Evolutionary conservation across 805 yeast genomes (phyloP).

Genomic region (Metschnikowia kofuensis): DNA sequence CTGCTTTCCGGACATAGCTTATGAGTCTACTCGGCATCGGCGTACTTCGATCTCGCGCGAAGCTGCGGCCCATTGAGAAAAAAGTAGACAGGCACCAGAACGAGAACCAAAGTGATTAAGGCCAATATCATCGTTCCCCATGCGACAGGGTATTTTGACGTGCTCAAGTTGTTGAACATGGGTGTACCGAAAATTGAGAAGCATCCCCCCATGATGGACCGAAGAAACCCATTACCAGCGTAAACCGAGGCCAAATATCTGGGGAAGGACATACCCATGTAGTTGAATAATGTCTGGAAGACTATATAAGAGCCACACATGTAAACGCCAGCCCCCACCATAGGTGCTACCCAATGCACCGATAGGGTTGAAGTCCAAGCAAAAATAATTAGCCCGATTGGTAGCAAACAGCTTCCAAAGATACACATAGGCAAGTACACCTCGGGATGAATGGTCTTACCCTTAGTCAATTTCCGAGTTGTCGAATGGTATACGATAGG

Average conservation of each 20-base stretch:
- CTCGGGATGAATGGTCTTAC: slow-evolving; percentile 11
- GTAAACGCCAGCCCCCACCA: slow-evolving; percentile 14
- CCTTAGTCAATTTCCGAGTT: slow-evolving; percentile 6
- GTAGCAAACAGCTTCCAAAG: slow-evolving; percentile 13
- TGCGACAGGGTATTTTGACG: slow-evolving; percentile 11
- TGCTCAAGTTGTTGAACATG: slow-evolving; percentile 11
- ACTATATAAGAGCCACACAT: slow-evolving; percentile 14
- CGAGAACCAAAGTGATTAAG: slow-evolving; percentile 27
- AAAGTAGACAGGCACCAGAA: slow-evolving; percentile 46
- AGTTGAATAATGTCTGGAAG: slow-evolving; percentile 16
- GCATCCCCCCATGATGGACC: slow-evolving; percentile 14
- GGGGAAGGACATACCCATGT: slow-evolving; percentile 14
- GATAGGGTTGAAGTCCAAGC: slow-evolving; percentile 13
- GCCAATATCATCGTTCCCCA: slow-evolving; percentile 17
- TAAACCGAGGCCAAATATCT: slow-evolving; percentile 15
- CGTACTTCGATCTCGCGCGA: slow-evolving; percentile 43
- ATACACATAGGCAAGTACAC: slow-evolving; percentile 14
- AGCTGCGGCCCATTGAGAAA: slow-evolving; percentile 43
- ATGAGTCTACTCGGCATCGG: slow-evolving; percentile 12
- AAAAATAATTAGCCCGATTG: slow-evolving; percentile 13
- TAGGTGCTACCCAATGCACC: slow-evolving; percentile 16
- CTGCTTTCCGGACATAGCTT: too few relatives aligned
- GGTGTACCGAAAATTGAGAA: slow-evolving; percentile 14
- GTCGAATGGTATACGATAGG: slow-evolving; percentile 8
- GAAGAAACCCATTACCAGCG: slow-evolving; percentile 14